These are phyloP conservation scores for Xylariaceae sp. DNA, from an alignment of 2,329 filamentous ascomycete genomes.

Conservation along the genomic window DNA sequence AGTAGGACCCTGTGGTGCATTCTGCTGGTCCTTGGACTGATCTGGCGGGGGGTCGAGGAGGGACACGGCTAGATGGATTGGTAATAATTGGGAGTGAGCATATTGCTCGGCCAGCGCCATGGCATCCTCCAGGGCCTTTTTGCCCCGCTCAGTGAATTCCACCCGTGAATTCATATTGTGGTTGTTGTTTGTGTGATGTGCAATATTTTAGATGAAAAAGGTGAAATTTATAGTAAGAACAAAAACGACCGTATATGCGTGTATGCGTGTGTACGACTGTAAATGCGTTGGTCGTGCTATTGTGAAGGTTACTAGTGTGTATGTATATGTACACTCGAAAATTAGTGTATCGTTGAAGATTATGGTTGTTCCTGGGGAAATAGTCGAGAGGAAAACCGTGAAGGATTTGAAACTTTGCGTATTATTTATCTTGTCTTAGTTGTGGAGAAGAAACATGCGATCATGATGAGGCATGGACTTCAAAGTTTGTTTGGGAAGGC, in stretches of 20 bases:
- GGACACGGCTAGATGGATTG: slow-evolving; percentile 84
- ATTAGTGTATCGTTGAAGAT: no score
- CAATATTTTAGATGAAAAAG: slow-evolving; percentile 13
- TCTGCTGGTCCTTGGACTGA: slow-evolving; percentile 81
- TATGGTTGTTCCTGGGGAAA: not conserved
- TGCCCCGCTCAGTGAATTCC: slow-evolving; percentile 92
- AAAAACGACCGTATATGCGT: slow-evolving; percentile 13
- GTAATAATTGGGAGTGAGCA: slow-evolving; percentile 85
- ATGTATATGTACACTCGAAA: no score
- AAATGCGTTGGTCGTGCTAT: not conserved
- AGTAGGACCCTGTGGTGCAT: slow-evolving; percentile 64
- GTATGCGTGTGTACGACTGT: not conserved
- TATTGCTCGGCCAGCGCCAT: slow-evolving; percentile 88
- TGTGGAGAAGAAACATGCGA: not conserved
- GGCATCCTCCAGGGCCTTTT: slow-evolving; percentile 86
- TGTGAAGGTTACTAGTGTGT: not conserved
- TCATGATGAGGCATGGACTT: not conserved
- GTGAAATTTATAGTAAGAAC: slow-evolving; percentile 11
- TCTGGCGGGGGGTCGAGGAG: slow-evolving; percentile 76
- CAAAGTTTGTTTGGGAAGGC: slow-evolving; percentile 5
- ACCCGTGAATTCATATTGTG: slow-evolving; percentile 72
- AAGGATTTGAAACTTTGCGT: not conserved
- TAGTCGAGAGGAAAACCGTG: not conserved
- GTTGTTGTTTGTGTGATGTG: slow-evolving; percentile 29
- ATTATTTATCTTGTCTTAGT: slow-evolving; percentile 1